phyloP scores from a whole-genome alignment of 225 moss, liverwort and hornwort genomes.

The Takakia lepidozioides region DNA sequence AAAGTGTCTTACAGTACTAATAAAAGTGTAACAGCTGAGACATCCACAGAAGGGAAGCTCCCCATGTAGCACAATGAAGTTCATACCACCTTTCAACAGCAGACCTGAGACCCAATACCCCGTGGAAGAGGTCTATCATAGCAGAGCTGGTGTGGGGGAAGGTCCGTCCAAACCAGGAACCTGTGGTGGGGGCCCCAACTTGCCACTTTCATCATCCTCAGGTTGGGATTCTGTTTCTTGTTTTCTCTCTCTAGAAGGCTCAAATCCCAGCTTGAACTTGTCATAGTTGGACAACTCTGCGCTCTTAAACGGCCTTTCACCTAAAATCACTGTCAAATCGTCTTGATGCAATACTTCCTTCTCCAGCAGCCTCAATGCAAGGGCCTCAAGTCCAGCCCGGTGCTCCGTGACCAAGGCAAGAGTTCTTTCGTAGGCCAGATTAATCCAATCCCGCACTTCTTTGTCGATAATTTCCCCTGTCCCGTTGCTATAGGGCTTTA shows the following conservation, averaged over 20 bases:
- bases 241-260: slow-evolving; percentile 44
- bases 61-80: too few relatives aligned
- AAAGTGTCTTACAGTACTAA: too few relatives aligned
- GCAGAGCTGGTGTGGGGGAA: slow-evolving; percentile 39
- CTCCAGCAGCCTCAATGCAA: slow-evolving; percentile 79
- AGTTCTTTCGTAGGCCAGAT: slow-evolving; percentile 74
- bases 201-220: slow-evolving; percentile 33
- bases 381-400: slow-evolving; percentile 63
- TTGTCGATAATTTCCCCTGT: slow-evolving; percentile 94
- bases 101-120: too few relatives aligned
- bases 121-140: too few relatives aligned
- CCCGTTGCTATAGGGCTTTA: slow-evolving; percentile 87
- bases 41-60: too few relatives aligned
- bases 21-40: too few relatives aligned
- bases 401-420: slow-evolving; percentile 66
- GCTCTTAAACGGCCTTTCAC: slow-evolving; percentile 87
- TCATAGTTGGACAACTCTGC: slow-evolving; percentile 89
- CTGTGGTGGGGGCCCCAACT: slow-evolving; percentile 33
- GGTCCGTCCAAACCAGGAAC: slow-evolving; percentile 61
- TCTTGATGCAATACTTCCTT: slow-evolving; percentile 98
- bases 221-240: slow-evolving; percentile 21
- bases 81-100: too few relatives aligned
- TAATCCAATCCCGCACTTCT: slow-evolving; percentile 90
- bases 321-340: slow-evolving; percentile 70
- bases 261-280: slow-evolving; percentile 81